These are phyloP conservation scores for Rubus idaeus DNA, from an alignment of 306 rosid genomes.

Conservation along the genomic window DNA sequence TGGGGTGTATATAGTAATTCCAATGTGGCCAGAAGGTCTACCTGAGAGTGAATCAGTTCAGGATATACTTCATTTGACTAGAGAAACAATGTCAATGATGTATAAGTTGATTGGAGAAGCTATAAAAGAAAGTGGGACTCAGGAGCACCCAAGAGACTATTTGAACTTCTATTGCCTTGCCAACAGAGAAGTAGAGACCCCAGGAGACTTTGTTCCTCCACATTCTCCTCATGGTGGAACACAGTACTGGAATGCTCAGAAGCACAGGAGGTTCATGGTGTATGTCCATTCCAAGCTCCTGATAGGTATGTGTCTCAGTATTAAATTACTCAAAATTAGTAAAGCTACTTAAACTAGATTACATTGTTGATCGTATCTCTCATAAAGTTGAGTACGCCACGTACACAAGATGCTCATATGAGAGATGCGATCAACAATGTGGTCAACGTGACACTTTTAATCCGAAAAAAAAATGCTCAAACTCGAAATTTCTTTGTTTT, in stretches of 20 bases:
- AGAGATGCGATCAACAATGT: neutral
- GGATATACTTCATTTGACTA: constrained; percentile 83
- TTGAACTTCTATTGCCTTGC: constrained; percentile 96
- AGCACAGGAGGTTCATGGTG: constrained; percentile 85
- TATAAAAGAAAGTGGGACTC: constrained; percentile 57
- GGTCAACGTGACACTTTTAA: too few species aligned
- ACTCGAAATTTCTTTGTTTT: neutral
- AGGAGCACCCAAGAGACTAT: constrained; percentile 77
- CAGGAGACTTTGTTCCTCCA: constrained; percentile 69
- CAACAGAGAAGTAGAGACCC: constrained; percentile 60
- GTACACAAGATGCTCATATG: neutral
- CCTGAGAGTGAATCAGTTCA: constrained; percentile 83
- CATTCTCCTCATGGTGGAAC: constrained; percentile 61
- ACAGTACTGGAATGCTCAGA: constrained; percentile 81
- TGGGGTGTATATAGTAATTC: constrained; percentile 79
- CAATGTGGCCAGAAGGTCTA: constrained; percentile 98
- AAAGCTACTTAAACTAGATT: neutral
- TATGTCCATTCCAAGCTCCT: constrained; percentile 96
- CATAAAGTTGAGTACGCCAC: neutral
- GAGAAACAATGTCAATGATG: constrained; percentile 91
- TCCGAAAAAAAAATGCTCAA: too few species aligned
- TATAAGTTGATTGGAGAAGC: constrained; percentile 80
- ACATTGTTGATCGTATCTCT: neutral
- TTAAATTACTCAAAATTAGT: neutral
- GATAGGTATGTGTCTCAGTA: constrained; percentile 60